Conservation (phyloP, 805 yeast species). For the Candida suzukii region DNA sequence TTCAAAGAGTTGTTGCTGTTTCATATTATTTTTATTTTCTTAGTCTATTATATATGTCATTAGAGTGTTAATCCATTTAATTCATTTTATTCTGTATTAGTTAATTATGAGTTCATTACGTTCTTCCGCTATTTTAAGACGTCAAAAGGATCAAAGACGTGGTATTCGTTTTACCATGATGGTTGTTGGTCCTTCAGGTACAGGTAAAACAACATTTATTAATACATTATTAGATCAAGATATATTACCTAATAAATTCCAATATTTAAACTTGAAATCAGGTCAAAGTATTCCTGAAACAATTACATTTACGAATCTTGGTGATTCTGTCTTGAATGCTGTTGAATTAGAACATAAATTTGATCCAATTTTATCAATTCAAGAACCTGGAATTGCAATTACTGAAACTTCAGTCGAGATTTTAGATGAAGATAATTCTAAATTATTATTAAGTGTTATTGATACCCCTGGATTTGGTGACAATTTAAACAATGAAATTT, state of each 20-base stretch:
- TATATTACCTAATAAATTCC: constrained; percentile 53
- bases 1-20: too few relatives aligned
- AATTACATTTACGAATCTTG: constrained; percentile 52
- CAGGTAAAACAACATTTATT: constrained; percentile 73
- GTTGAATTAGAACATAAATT: constrained; percentile 52
- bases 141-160: constrained; percentile 62
- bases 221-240: constrained; percentile 60
- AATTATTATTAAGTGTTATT: constrained; percentile 44
- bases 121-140: constrained; percentile 29
- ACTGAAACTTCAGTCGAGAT: constrained; percentile 60
- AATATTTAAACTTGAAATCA: constrained; percentile 25
- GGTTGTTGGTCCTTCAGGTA: constrained; percentile 68
- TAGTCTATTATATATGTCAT: too few relatives aligned
- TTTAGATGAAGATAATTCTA: constrained; percentile 52
- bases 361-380: constrained; percentile 50
- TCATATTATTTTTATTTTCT: too few relatives aligned
- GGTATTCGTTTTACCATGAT: constrained; percentile 69
- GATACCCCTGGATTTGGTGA: constrained; percentile 62
- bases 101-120: not conserved
- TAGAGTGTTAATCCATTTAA: too few relatives aligned
- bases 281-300: constrained; percentile 32
- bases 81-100: too few relatives aligned
- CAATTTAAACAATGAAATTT: constrained; percentile 51
- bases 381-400: constrained; percentile 71
- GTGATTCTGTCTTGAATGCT: constrained; percentile 48